phyloP scores from a whole-genome alignment of 495 filamentous ascomycete genomes.

The Aspergillus bertholletiae region DNA sequence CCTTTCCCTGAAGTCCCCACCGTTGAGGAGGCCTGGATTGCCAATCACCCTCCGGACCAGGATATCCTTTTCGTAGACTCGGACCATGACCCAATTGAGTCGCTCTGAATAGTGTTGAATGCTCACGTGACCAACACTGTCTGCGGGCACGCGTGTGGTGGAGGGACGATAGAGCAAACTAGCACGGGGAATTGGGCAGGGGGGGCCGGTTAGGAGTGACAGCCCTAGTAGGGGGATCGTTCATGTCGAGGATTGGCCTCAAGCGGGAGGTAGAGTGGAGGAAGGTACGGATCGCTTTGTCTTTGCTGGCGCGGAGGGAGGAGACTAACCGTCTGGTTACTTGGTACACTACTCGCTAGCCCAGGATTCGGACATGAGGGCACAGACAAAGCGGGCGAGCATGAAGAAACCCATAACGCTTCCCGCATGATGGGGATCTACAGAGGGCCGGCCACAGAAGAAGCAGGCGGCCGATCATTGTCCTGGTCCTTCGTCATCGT shows the following conservation, averaged over 20 bases:
- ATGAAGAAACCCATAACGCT: conserved; percentile 1
- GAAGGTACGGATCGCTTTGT: neutral
- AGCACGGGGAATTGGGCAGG: neutral
- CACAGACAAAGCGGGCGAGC: neutral
- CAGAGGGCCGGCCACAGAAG: neutral
- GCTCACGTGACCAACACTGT: conserved; percentile 19
- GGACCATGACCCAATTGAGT: neutral
- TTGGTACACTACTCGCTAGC: neutral
- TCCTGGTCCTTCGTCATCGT: neutral
- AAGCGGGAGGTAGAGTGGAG: neutral
- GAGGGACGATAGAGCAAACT: neutral
- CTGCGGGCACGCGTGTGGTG: conserved; percentile 19
- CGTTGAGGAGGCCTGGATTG: neutral
- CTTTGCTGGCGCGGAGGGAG: neutral
- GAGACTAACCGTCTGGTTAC: neutral
- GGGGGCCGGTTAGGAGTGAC: neutral
- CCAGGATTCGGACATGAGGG: neutral
- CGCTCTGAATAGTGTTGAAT: neutral
- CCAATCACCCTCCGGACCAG: neutral
- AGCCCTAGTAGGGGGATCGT: neutral
- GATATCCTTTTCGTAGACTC: neutral
- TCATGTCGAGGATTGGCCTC: neutral
- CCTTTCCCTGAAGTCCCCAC: conserved; percentile 2
- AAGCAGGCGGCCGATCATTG: conserved; percentile 17
- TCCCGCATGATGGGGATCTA: conserved; percentile 11